phyloP scores from a whole-genome alignment of 2,329 filamentous ascomycete genomes.

The Aplosporella prunicola region DNA sequence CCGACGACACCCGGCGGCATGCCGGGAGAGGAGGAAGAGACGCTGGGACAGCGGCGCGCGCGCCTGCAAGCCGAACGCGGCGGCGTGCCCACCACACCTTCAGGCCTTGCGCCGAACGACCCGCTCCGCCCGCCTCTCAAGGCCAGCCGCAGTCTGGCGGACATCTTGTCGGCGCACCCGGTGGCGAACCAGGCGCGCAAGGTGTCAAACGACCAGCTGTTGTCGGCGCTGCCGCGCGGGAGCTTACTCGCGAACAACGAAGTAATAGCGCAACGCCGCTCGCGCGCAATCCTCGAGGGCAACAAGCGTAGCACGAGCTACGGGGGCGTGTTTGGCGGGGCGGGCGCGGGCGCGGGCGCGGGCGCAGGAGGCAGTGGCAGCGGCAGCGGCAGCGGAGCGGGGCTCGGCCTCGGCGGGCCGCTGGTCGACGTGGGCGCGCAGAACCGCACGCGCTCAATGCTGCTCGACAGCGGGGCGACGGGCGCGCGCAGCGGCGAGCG shows the following conservation, averaged over 20 bases:
- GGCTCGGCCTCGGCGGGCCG: conserved; percentile 20
- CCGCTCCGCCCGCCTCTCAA: conserved; percentile 27
- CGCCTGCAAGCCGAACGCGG: conserved; percentile 61
- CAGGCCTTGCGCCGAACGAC: conserved; percentile 3
- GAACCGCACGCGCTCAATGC: conserved; percentile 3
- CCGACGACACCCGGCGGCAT: conserved; percentile 19
- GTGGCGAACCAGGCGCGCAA: conserved; percentile 26
- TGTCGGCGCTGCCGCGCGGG: conserved; percentile 27
- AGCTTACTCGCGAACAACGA: conserved; percentile 33
- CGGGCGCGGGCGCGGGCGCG: too few relatives aligned
- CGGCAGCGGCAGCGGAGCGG: too few relatives aligned
- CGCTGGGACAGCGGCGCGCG: conserved; percentile 65
- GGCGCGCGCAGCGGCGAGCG: conserved; percentile 1
- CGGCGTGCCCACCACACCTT: conserved; percentile 13
- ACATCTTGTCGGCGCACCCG: conserved; percentile 51
- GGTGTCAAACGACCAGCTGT: conserved; percentile 25
- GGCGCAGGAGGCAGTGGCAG: too few relatives aligned
- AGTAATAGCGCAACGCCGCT: conserved; percentile 27
- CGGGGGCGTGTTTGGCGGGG: too few relatives aligned
- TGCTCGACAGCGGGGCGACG: conserved; percentile 2
- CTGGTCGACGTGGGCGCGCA: conserved; percentile 17
- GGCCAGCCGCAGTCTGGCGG: conserved; percentile 48
- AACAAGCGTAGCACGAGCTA: conserved; percentile 24
- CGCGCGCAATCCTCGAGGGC: conserved; percentile 25
- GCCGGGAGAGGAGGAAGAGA: conserved; percentile 58